Conservation (phyloP, 208 protist genomes). For the Wallacemonas sp. region DNA sequence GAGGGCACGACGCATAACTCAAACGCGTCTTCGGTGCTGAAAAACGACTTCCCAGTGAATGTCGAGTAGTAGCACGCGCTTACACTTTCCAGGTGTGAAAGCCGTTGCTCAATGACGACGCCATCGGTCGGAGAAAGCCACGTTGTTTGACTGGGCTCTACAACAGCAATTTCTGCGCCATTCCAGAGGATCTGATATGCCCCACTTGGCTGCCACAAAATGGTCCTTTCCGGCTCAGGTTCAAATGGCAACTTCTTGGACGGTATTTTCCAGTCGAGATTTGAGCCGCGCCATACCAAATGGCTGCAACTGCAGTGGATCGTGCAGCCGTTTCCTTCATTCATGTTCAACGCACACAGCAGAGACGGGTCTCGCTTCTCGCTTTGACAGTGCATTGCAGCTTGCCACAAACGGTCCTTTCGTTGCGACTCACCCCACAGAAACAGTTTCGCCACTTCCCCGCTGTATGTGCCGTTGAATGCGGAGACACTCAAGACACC, state of each 20-base stretch:
- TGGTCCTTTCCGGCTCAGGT: conserved; percentile 14
- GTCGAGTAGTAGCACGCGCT: conserved; percentile 52
- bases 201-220: conserved; percentile 40
- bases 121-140: conserved; percentile 63
- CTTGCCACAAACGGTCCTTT: conserved; percentile 21
- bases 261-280: conserved; percentile 43
- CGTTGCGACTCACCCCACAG: conserved; percentile 4
- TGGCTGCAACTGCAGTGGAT: conserved; percentile 21
- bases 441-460: conserved; percentile 11
- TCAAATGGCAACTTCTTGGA: conserved; percentile 27
- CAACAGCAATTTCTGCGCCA: conserved; percentile 65
- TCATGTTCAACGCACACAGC: conserved; percentile 13
- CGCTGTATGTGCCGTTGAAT: conserved; percentile 32
- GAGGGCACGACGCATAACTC: conserved; percentile 28
- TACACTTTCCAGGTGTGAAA: conserved; percentile 34
- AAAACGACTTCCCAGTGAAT: conserved; percentile 28
- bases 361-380: conserved; percentile 46
- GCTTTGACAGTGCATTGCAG: conserved; percentile 22
- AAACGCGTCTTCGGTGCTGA: conserved; percentile 20
- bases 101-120: conserved; percentile 67
- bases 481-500: conserved; percentile 12
- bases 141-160: conserved; percentile 74
- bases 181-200: conserved; percentile 74
- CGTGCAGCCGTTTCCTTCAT: conserved; percentile 9
- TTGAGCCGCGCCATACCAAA: conserved; percentile 47